Evolutionary conservation across 768 basidiomycete species (phyloP).

Genomic region (Ramaria sp.): DNA sequence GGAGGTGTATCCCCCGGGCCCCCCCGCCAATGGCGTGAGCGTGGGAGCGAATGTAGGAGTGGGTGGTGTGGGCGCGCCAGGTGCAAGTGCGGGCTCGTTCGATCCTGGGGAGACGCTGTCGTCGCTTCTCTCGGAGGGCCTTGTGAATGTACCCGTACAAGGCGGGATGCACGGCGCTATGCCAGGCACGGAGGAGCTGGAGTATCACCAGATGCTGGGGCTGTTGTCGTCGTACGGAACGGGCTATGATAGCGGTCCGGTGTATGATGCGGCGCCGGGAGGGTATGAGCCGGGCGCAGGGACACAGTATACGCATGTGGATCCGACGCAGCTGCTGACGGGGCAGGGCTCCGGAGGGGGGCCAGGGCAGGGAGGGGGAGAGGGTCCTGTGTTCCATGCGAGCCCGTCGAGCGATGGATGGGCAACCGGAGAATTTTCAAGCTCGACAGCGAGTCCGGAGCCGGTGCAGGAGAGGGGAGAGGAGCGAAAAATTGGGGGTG

Average conservation of each 20-base stretch:
- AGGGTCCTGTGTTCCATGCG: slow-evolving; percentile 44
- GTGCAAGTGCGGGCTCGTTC: background rate
- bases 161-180: slow-evolving; percentile 39
- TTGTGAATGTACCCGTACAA: slow-evolving; percentile 51
- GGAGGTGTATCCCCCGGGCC: background rate
- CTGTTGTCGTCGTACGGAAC: background rate
- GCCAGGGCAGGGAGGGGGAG: slow-evolving; percentile 20
- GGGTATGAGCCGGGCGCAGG: slow-evolving; percentile 16
- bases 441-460: slow-evolving; percentile 29
- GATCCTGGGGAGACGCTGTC: slow-evolving; percentile 8
- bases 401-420: slow-evolving; percentile 80
- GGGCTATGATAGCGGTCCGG: background rate
- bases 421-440: slow-evolving; percentile 72
- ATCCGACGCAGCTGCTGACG: slow-evolving; percentile 80
- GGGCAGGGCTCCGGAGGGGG: slow-evolving; percentile 49
- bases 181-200: slow-evolving; percentile 34
- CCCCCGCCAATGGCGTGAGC: background rate
- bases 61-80: background rate
- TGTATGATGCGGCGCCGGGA: slow-evolving; percentile 28
- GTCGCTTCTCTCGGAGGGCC: slow-evolving; percentile 30
- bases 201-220: slow-evolving; percentile 54
- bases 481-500: background rate
- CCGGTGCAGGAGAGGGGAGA: background rate
- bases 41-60: background rate
- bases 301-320: slow-evolving; percentile 67